These are phyloP conservation scores for Phylloporus scabripes DNA, from an alignment of 768 basidiomycete species.

Conservation along the genomic window DNA sequence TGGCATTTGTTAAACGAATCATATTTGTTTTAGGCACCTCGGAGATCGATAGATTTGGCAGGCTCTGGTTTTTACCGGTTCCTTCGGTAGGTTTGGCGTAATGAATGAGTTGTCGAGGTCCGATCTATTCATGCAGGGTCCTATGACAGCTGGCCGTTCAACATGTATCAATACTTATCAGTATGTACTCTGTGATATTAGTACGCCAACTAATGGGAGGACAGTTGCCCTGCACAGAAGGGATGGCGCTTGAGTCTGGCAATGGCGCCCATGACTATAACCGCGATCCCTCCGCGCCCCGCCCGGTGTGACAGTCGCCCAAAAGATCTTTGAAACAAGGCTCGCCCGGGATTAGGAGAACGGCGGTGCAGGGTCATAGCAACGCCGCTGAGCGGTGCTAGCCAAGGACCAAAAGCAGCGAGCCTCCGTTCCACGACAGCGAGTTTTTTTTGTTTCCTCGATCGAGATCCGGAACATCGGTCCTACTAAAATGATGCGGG, in stretches of 20 bases:
- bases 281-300: constrained; percentile 26
- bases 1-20: background rate
- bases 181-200: background rate
- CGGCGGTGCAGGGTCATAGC: constrained; percentile 20
- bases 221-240: too few species aligned
- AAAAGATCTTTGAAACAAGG: constrained; percentile 7
- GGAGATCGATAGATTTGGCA: background rate
- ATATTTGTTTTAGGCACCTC: background rate
- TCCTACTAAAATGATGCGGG: constrained; percentile 20
- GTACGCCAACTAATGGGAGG: background rate
- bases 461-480: constrained; percentile 29
- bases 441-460: constrained; percentile 15
- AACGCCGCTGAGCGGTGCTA: constrained; percentile 27
- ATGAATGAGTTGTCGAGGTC: constrained; percentile 6
- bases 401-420: constrained; percentile 20
- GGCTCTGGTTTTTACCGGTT: background rate
- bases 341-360: constrained; percentile 6
- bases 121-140: constrained; percentile 1
- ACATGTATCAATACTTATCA: background rate
- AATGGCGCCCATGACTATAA: background rate
- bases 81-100: background rate
- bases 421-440: constrained; percentile 27
- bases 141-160: background rate
- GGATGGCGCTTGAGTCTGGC: too few species aligned
- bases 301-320: constrained; percentile 9